A percentile compares a stretch with the other conserved stretches of the same genome.
phyloP scores from a whole-genome alignment of 352 stramenopile genomes.

The Pythium periplocum region DNA sequence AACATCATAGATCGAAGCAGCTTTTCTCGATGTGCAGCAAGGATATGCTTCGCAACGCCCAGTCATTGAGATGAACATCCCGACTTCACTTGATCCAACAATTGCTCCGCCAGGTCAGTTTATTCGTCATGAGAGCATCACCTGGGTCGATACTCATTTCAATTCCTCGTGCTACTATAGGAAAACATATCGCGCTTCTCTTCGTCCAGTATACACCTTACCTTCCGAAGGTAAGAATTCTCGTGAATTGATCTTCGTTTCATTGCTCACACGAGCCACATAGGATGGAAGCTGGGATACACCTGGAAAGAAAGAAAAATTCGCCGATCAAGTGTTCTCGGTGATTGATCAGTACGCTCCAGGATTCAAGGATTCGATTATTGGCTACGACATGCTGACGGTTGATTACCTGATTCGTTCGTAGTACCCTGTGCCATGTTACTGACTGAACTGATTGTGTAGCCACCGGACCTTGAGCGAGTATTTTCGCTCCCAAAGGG shows the following conservation, averaged over 20 bases:
- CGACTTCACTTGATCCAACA: slow-evolving; percentile 75
- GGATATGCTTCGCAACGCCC: slow-evolving; percentile 64
- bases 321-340: slow-evolving; percentile 80
- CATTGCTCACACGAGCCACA: no score
- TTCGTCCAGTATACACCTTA: slow-evolving; percentile 92
- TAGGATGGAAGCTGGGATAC: slow-evolving; percentile 75
- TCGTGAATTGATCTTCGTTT: no score
- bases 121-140: background rate
- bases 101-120: slow-evolving; percentile 60
- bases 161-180: slow-evolving; percentile 16
- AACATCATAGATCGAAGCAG: slow-evolving; percentile 64
- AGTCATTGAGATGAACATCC: slow-evolving; percentile 91
- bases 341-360: slow-evolving; percentile 85
- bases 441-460: background rate
- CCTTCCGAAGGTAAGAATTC: slow-evolving; percentile 46
- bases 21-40: slow-evolving; percentile 76
- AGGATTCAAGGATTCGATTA: slow-evolving; percentile 78
- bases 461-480: slow-evolving; percentile 83
- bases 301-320: slow-evolving; percentile 69
- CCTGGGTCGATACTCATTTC: no score
- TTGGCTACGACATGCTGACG: slow-evolving; percentile 85
- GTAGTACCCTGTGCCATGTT: no score
- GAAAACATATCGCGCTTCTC: slow-evolving; percentile 86
- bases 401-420: slow-evolving; percentile 14
- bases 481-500: slow-evolving; percentile 84